These are phyloP conservation scores for Clonostachys chloroleuca DNA, from an alignment of 2,329 filamentous ascomycete species.

Conservation along the genomic window DNA sequence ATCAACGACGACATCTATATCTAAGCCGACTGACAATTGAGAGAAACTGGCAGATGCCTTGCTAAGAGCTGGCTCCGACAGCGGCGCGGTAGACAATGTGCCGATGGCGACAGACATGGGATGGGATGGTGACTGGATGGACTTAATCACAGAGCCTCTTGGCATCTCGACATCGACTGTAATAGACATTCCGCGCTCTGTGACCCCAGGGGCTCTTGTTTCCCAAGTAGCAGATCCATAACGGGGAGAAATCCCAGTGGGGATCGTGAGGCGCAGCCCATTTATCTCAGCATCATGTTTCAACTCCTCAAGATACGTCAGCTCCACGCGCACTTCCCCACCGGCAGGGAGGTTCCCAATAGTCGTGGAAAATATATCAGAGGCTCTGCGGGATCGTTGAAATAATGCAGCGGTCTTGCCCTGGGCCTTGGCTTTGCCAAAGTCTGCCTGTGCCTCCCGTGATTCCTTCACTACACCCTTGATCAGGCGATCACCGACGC, in stretches of 20 bases:
- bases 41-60: conserved; percentile 60
- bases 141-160: conserved; percentile 49
- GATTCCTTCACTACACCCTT: conserved; percentile 64
- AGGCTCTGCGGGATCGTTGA: conserved; percentile 54
- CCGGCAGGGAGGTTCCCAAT: conserved; percentile 63
- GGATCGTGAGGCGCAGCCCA: conserved; percentile 65
- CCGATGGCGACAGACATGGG: conserved; percentile 63
- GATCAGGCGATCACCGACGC: conserved; percentile 54
- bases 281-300: conserved; percentile 68
- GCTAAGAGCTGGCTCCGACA: conserved; percentile 43
- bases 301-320: conserved; percentile 65
- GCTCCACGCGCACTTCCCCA: conserved; percentile 53
- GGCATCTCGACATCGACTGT: conserved; percentile 39
- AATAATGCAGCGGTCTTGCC: conserved; percentile 62
- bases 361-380: conserved; percentile 64
- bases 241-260: conserved; percentile 61
- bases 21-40: conserved; percentile 45
- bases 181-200: conserved; percentile 14
- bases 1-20: conserved; percentile 64
- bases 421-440: conserved; percentile 49
- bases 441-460: conserved; percentile 54
- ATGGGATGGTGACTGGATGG: conserved; percentile 63
- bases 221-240: conserved; percentile 39
- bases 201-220: not conserved
- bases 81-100: conserved; percentile 31